Evolutionary conservation across 306 rosid species (phyloP).

Genomic region (Dalbergia cultrata): DNA sequence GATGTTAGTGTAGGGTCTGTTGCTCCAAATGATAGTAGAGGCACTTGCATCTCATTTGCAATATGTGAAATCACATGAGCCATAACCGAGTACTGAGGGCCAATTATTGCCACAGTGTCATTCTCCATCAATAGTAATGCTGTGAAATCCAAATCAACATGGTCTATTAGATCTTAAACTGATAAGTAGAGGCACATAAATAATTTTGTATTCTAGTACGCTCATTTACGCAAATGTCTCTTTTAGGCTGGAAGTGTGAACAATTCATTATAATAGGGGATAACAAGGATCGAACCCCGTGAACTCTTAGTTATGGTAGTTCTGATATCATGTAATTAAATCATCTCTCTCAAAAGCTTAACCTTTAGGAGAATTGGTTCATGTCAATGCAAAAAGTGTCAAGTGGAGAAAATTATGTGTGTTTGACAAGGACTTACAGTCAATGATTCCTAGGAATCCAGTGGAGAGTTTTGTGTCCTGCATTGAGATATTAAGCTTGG

Average conservation of each 20-base stretch:
- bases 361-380: background rate
- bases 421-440: slow-evolving; percentile 46
- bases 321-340: too few relatives aligned
- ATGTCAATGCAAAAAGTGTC: background rate
- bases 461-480: slow-evolving; percentile 51
- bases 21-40: slow-evolving; percentile 68
- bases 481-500: slow-evolving; percentile 53
- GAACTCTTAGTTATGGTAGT: too few relatives aligned
- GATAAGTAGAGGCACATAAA: too few relatives aligned
- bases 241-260: too few relatives aligned
- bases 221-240: too few relatives aligned
- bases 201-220: too few relatives aligned
- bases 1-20: slow-evolving; percentile 79
- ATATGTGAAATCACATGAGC: slow-evolving; percentile 64
- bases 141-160: slow-evolving; percentile 10
- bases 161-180: too few relatives aligned
- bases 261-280: too few relatives aligned
- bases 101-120: slow-evolving; percentile 64
- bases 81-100: slow-evolving; percentile 63
- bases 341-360: background rate
- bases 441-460: slow-evolving; percentile 67
- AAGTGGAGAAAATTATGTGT: background rate
- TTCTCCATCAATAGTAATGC: slow-evolving; percentile 64
- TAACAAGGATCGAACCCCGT: too few relatives aligned
- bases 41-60: slow-evolving; percentile 65